Evolutionary conservation across 495 filamentous ascomycete genomes (phyloP), one percentile per base, ranked within the genome.

Genomic region (Neurospora pannonica): DNA sequence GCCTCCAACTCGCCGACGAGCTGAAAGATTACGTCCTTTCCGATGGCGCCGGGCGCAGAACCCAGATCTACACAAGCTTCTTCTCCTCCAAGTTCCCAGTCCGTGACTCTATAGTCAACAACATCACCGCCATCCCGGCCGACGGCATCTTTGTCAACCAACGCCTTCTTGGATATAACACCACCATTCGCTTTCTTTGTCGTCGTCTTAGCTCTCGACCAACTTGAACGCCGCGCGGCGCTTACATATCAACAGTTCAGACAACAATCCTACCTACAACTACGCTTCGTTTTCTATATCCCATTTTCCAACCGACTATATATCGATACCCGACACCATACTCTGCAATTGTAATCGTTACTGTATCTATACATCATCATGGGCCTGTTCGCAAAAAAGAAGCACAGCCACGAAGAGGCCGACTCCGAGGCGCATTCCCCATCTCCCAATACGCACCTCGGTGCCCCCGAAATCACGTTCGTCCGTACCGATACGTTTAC

Each of bases 401-500:
- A 91, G 81, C 88, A 93, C 46, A 77, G 74, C 70, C 43, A 81
- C 39, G 88, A 88, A 73, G 82, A 86, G 70, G 83, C 78, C 54
- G 80, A 85, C 43, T 77, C 79, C 74, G 79, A 81, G 67, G 72
- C 76, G 43, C 78, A 76, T 75, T 81, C 81, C 75, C 78, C 76
- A 74, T 77, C 74, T 71, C 74, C 76, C 46, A 70, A 77, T 72
- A 73, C 76, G 72, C 80, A 75, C 74, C 84, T 79, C 13, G 79
- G 75, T 40, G 82, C 88, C 2, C 92, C 93, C 73, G 89, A 92
- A 78, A 92, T 98, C 84, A 94, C 87, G 74, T 92, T 98, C 85
- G 86, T 97, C 75, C 90, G 95, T 60, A 91, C 91, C 74, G 94
- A 95, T 79, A 97, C 95, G 15, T 85, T 90, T 72, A 90, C 90